Conservation (phyloP, 441 rosid genomes). For the Gossypium schwendimanii region DNA sequence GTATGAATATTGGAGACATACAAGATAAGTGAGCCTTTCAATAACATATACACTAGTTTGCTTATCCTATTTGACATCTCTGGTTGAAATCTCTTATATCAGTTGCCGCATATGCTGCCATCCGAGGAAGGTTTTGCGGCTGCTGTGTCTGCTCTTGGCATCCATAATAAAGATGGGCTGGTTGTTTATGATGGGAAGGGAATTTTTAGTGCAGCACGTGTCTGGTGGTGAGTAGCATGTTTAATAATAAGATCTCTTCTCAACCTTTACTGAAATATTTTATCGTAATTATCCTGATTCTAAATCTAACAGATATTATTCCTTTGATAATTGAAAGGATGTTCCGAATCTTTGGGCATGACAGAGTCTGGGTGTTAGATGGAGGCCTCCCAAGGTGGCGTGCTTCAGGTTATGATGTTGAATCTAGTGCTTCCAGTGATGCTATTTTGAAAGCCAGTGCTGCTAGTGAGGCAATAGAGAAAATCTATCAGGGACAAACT, state of each 20-base stretch:
- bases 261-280: not conserved
- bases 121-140: conserved; percentile 94
- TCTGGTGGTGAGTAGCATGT: conserved; percentile 79
- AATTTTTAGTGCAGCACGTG: conserved; percentile 94
- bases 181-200: conserved; percentile 98
- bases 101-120: conserved; percentile 98
- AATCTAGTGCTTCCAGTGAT: conserved; percentile 91
- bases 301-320: conserved; percentile 6
- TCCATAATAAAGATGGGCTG: conserved; percentile 70
- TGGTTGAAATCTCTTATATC: conserved; percentile 15
- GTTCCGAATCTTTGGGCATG: conserved; percentile 90
- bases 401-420: conserved; percentile 86
- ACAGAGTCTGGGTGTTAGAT: conserved; percentile 90
- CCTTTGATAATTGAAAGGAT: conserved; percentile 51
- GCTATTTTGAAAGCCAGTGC: conserved; percentile 89
- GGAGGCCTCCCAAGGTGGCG: conserved; percentile 99
- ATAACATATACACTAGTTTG: not conserved
- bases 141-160: conserved; percentile 88
- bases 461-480: conserved; percentile 87
- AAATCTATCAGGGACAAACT: conserved; percentile 72
- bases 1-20: not conserved
- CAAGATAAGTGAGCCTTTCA: not conserved
- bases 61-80: not conserved
- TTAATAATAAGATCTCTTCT: conserved; percentile 5
- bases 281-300: not conserved